Evolutionary conservation across 192 early-diverging fungal genomes (phyloP).

Genomic region (Lobulomyces angularis): DNA sequence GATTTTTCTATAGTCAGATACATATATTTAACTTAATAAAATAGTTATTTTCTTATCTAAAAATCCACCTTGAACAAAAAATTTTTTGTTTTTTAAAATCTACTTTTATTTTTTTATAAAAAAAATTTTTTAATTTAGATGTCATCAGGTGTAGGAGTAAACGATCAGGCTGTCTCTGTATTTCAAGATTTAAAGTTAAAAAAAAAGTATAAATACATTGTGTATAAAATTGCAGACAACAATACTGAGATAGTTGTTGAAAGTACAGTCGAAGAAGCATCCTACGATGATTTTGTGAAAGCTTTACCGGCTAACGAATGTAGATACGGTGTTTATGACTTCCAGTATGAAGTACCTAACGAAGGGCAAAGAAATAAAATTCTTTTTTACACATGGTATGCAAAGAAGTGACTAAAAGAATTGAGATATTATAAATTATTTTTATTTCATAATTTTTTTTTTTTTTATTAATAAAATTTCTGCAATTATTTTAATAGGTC

Average conservation of each 20-base stretch:
- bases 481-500: conserved; percentile 31
- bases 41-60: too few relatives aligned
- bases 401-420: neutral
- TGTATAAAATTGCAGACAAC: conserved; percentile 70
- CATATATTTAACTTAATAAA: too few relatives aligned
- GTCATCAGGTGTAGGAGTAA: conserved; percentile 68
- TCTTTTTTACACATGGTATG: conserved; percentile 72
- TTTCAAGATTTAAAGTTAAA: conserved; percentile 65
- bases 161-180: conserved; percentile 40
- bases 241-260: conserved; percentile 57
- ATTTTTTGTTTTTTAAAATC: too few relatives aligned
- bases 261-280: conserved; percentile 24
- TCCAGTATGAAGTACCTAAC: conserved; percentile 55
- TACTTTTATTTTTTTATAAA: too few relatives aligned
- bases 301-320: conserved; percentile 47
- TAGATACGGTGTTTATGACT: conserved; percentile 83
- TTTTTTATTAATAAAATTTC: neutral
- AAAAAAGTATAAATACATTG: conserved; percentile 62
- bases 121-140: too few relatives aligned
- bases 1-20: too few relatives aligned
- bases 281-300: conserved; percentile 59
- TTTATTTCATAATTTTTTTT: conserved; percentile 2
- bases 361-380: conserved; percentile 73
- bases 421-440: too few relatives aligned
- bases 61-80: too few relatives aligned